Evolutionary conservation across 495 filamentous ascomycete species (phyloP), one percentile per base, ranked within the genome.

Genomic region (Opeltia flavorubescens): DNA sequence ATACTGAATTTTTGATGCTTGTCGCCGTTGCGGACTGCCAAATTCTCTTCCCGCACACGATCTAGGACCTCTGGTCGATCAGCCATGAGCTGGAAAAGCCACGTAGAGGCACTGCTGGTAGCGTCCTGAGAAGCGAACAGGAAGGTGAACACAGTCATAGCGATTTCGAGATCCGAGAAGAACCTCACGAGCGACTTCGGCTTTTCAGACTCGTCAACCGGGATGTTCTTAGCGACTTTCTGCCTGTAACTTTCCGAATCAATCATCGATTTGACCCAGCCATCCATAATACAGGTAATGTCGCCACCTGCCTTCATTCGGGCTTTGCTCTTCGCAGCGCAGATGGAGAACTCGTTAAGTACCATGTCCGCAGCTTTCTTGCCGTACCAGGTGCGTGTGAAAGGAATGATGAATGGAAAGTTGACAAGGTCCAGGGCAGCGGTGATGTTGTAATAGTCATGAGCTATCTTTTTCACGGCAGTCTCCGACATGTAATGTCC

Each of bases 41-140:
- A 64, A 62, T 95, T 94, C 71, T 98, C 91, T 58, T 93, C 89
- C 23, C 93, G 86, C 26, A 98, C 78, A 58, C 83, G 83, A 57
- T 87, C 87, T 43, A 96, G 70, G 43, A 91, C 68, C 44, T 98
- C 93, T 8, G 91, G 89, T 55, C 88, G 81, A 60, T 98, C 86
- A 40, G 93, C 93, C 72, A 89, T 79, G 55, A 86, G 74, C 64
- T 98, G 91, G 76, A 95, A 94, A 52, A 96, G 66, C 85, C 91
- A 96, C 39, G 88, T 95, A 50, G 74, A 76, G 46, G 93, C 93
- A 49, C 84, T 88, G 63, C 83, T 89, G 46, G 91, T 94, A 45
- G 91, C 91, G 62, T 98, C 91, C 66, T 98, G 91, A 27, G 87
- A 94, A 41, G 93, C 91, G 66, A 98, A 98, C 44, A 98, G 73